Base-by-base conservation (phyloP, 1,139 yeast genomes). In the Neolecta irregularis region DNA sequence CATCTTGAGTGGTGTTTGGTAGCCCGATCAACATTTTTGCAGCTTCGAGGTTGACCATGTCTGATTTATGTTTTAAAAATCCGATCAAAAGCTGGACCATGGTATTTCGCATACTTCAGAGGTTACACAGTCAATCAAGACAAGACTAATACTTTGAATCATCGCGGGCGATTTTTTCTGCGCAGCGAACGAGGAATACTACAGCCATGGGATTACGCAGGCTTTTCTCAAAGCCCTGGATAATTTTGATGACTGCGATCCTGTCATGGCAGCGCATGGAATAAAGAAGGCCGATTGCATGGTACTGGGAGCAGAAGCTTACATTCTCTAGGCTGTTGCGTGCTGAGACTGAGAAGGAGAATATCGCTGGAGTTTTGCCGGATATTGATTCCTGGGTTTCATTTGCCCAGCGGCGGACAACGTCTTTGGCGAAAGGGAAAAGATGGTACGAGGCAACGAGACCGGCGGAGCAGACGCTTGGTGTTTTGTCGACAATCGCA, bases 41-140 rank as follows among this genome's bases (percentile, higher is more conserved):
- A n/a, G 93, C 91, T 58, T 88, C 98, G 48, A 88, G 65, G 56
- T 76, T 85, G 43, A 88, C 94, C 70, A 81, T 74, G 53, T 85
- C 95, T 37, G 78, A 69, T 60, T 79, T 79, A 60, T 80, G 80
- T 48, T 73, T 69, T 50, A 81, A 64, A 71, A 81, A 79, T 34
- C 67, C 67, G 34, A 69, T 64, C 49, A 85, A 67, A 40, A 74
- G 63, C 16, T 79, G 75, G 61, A 65, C 71, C 60, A 69, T 69
- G 49, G 63, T 69, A 45, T 61, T 63, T 30, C 53, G 53, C 42
- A 47, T 53, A 41, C 62, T 56, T 44, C 70, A 61, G 26, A 9
- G 20, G 20, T 26, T 26, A 7, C 12, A 25, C 13, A n/a, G 13
- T 12, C 4, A 9, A 28, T 7, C 12, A 6, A 28, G 8, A 28